Conservation (phyloP, 2,329 filamentous ascomycete genomes). For the Fusarium sp. region DNA sequence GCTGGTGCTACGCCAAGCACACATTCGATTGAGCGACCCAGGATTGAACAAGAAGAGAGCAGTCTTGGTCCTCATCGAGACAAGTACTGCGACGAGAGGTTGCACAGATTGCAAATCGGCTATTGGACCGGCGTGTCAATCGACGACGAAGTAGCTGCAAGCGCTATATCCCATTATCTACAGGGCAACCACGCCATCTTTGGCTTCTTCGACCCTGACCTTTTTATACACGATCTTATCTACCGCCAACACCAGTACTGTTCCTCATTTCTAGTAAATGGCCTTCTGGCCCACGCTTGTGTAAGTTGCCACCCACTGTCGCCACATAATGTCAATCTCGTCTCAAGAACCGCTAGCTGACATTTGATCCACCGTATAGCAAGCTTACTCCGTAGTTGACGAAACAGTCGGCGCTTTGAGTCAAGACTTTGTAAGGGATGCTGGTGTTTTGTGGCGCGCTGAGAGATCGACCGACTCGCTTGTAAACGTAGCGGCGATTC, state of each 20-base stretch:
- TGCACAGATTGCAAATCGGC: slow-evolving; percentile 36
- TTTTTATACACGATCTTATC: slow-evolving; percentile 52
- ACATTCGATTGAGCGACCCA: not conserved
- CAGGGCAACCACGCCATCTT: slow-evolving; percentile 52
- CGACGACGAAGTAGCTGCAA: slow-evolving; percentile 48
- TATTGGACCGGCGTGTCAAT: slow-evolving; percentile 52
- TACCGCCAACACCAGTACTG: slow-evolving; percentile 44
- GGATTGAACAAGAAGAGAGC: slow-evolving; percentile 3
- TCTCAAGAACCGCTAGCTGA: not conserved
- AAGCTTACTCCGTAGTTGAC: slow-evolving; percentile 27
- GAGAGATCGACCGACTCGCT: slow-evolving; percentile 33
- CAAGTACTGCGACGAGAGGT: slow-evolving; percentile 12
- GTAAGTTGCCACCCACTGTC: slow-evolving; percentile 40
- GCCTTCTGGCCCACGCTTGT: slow-evolving; percentile 51
- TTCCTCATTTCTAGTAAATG: slow-evolving; percentile 51
- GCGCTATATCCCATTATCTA: slow-evolving; percentile 51
- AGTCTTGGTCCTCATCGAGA: not conserved
- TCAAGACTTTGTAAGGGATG: slow-evolving; percentile 19
- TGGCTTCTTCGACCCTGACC: slow-evolving; percentile 51
- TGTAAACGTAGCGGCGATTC: slow-evolving; percentile 29
- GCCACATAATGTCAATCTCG: not conserved
- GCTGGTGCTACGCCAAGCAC: slow-evolving; percentile 16
- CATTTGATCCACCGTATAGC: slow-evolving; percentile 7
- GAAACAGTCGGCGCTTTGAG: slow-evolving; percentile 12
- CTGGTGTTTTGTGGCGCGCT: slow-evolving; percentile 27